Evolutionary conservation across 345 rosid species (phyloP).

Genomic region (Ricinus communis): DNA sequence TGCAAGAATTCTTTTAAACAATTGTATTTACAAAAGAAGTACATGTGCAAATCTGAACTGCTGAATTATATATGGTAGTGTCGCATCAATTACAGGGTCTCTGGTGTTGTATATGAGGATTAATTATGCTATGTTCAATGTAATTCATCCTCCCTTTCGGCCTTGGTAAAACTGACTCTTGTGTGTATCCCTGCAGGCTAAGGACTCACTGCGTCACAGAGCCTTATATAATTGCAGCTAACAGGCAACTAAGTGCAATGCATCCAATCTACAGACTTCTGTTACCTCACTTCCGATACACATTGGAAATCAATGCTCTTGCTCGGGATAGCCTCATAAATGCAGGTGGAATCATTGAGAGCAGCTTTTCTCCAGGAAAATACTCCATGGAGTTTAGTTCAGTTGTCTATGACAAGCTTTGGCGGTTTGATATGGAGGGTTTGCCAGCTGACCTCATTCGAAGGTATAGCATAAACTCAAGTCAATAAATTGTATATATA

Average conservation of each 20-base stretch:
- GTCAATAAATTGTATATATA: too few species aligned
- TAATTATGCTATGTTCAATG: too few species aligned
- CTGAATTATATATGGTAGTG: too few species aligned
- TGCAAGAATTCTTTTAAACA: too few species aligned
- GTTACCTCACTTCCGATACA: conserved; percentile 70
- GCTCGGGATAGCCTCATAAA: conserved; percentile 54
- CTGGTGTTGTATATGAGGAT: too few species aligned
- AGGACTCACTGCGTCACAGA: conserved; percentile 27
- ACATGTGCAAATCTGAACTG: too few species aligned
- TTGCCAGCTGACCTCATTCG: conserved; percentile 51
- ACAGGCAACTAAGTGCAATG: conserved; percentile 61
- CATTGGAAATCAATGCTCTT: conserved; percentile 67
- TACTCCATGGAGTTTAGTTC: conserved; percentile 55
- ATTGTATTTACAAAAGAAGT: too few species aligned
- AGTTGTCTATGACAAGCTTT: conserved; percentile 39
- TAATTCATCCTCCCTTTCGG: too few species aligned
- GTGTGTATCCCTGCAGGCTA: too few species aligned
- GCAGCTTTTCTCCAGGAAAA: conserved; percentile 47
- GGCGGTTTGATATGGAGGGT: conserved; percentile 51
- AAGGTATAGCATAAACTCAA: conserved; percentile 39
- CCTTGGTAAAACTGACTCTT: too few species aligned
- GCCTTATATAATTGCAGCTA: conserved; percentile 61
- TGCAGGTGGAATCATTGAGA: conserved; percentile 62
- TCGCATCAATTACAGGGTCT: too few species aligned
- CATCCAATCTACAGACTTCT: conserved; percentile 59